Percentiles rank a stretch among this genome's conserved stretches.
Conservation (phyloP, 2,329 filamentous ascomycete species). For the Thermomyces lanuginosus region DNA sequence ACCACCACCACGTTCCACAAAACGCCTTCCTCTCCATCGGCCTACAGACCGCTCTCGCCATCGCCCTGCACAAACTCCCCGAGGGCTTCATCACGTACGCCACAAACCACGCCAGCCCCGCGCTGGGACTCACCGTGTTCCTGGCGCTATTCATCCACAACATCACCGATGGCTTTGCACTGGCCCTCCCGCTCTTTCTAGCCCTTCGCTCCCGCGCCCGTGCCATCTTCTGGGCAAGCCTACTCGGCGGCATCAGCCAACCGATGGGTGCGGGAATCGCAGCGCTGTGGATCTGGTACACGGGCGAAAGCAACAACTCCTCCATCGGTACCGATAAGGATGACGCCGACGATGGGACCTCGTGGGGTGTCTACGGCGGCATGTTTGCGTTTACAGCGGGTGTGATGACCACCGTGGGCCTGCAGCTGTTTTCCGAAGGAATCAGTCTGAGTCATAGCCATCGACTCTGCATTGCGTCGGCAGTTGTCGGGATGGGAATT, state of each 20-base stretch:
- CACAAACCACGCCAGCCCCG: conserved; percentile 87
- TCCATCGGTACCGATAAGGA: too few relatives aligned
- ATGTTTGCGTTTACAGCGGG: conserved; percentile 84
- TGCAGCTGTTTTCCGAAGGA: conserved; percentile 79
- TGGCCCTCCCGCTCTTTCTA: conserved; percentile 84
- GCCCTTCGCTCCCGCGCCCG: conserved; percentile 64
- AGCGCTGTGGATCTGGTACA: conserved; percentile 67
- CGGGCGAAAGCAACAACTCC: conserved; percentile 33
- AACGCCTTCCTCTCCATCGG: conserved; percentile 90
- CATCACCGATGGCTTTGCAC: conserved; percentile 89
- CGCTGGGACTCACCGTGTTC: conserved; percentile 80
- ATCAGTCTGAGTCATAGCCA: conserved; percentile 50
- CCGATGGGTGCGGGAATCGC: conserved; percentile 73
- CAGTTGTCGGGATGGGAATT: conserved; percentile 54
- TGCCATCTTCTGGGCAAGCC: conserved; percentile 68
- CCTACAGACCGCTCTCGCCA: conserved; percentile 89
- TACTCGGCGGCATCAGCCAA: conserved; percentile 75
- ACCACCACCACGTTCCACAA: conserved; percentile 88
- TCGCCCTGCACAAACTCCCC: conserved; percentile 89
- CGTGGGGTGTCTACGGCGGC: conserved; percentile 37
- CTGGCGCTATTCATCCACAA: conserved; percentile 95
- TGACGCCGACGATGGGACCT: conserved; percentile 26
- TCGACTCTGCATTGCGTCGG: conserved; percentile 22
- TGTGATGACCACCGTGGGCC: conserved; percentile 85
- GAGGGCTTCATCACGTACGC: conserved; percentile 82